Evolutionary conservation across 1,139 yeast genomes (phyloP).

Genomic region (Nadsonia starkeyi-henricii): DNA sequence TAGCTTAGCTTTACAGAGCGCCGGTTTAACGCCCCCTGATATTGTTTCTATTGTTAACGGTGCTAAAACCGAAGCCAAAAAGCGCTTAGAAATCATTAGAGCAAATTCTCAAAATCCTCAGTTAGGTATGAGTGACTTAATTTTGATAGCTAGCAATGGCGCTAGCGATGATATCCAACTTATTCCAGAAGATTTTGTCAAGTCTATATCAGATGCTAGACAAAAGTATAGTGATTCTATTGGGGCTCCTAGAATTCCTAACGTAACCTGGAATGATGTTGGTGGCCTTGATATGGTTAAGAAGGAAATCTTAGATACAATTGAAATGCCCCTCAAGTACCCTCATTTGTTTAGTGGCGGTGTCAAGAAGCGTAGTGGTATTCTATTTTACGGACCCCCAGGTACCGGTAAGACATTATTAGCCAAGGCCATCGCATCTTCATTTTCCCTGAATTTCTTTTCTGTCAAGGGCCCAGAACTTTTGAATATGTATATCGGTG

Average conservation of each 20-base stretch:
- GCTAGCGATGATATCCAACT: constrained; percentile 42
- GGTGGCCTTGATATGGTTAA: constrained; percentile 85
- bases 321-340: constrained; percentile 87
- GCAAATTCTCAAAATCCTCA: constrained; percentile 16
- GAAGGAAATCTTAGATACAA: constrained; percentile 85
- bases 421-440: constrained; percentile 94
- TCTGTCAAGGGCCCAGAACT: constrained; percentile 94
- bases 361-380: constrained; percentile 85
- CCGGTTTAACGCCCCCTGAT: constrained; percentile 85
- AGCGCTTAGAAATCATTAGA: constrained; percentile 26
- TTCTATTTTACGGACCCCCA: constrained; percentile 92
- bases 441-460: constrained; percentile 83
- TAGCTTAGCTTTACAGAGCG: constrained; percentile 69
- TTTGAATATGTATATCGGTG: constrained; percentile 95
- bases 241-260: constrained; percentile 94
- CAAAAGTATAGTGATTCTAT: constrained; percentile 84
- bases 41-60: constrained; percentile 54
- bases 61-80: constrained; percentile 46
- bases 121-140: constrained; percentile 12
- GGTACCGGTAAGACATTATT: constrained; percentile 93
- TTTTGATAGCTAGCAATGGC: constrained; percentile 13
- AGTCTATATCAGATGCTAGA: constrained; percentile 70
- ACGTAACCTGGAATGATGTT: constrained; percentile 89
- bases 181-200: constrained; percentile 51
- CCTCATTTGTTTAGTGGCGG: constrained; percentile 84